Evolutionary conservation across 192 early-diverging fungal species (phyloP), one percentile per base, ranked within the genome.

Genomic region (Backusella australiensis): DNA sequence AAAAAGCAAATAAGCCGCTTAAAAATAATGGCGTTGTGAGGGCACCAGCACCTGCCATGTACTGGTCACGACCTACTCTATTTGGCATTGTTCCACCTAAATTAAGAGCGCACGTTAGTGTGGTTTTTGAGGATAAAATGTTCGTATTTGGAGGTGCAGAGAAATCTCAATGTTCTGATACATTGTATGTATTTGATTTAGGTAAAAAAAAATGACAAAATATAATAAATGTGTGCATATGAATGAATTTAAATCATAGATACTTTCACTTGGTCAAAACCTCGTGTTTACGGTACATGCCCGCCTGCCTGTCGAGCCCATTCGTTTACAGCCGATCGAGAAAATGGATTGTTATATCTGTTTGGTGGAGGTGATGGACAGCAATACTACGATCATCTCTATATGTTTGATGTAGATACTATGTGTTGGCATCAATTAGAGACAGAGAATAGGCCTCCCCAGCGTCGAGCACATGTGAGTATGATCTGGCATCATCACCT

Each of bases 331-430:
- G 84, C 90, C 0, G 87, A 94, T 14, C 89, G 90, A 52, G 74
- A 81, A 34, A 84, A 82, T 46, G 76, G 80, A n/a, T 52, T 35
- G 2, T 79, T 96, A 35, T 93, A 89, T 83, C 84, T 95, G 56
- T 96, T 96, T 87, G 95, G 94, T 21, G 95, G 95, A 53, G 95
- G 95, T n/a, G 93, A 96, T 72, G 94, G 93, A 14, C 92, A 93
- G 7, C 81, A 86, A 68, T 96, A 96, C 74, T 95, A 91, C 72
- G 90, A 91, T 77, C 90, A 91, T 19, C 78, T 96, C 14, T 94
- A 92, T 81, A 83, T 94, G 69, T 85, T 96, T 17, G 93, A 96
- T 79, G 93, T 92, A 15, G 82, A 83, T 85, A 82, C 88, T 3
- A 78, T 91, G 41, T 83, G 85, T 8, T 96, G 95, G 94, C 80